A percentile compares a stretch with the other conserved stretches of the same genome.
Evolutionary conservation across 495 filamentous ascomycete genomes (phyloP).

Genomic region (Penicillium canescens): DNA sequence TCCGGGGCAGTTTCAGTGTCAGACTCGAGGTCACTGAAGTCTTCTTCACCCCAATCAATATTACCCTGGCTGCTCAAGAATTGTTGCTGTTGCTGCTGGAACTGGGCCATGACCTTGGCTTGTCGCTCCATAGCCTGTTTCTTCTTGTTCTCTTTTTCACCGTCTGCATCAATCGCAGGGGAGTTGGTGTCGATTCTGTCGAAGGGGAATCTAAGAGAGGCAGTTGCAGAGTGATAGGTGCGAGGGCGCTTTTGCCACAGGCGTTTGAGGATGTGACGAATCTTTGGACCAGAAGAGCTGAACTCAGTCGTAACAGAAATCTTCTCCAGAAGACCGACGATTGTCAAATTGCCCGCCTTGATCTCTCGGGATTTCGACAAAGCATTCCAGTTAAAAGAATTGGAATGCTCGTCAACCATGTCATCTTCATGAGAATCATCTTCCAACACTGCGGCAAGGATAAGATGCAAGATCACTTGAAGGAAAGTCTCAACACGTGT

Average conservation of each 20-base stretch:
- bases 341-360: constrained; percentile 59
- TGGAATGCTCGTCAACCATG: constrained; percentile 41
- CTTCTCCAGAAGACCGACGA: constrained; percentile 72
- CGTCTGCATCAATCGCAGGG: constrained; percentile 58
- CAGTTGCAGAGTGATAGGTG: constrained; percentile 63
- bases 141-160: constrained; percentile 83
- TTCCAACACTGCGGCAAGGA: constrained; percentile 79
- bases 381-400: constrained; percentile 70
- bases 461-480: constrained; percentile 85
- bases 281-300: constrained; percentile 80
- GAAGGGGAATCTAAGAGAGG: constrained; percentile 48
- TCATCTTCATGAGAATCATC: constrained; percentile 65
- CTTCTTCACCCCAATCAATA: constrained; percentile 81
- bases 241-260: constrained; percentile 79
- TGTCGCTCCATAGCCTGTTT: constrained; percentile 84
- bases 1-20: constrained; percentile 54
- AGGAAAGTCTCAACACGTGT: constrained; percentile 89
- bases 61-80: constrained; percentile 85
- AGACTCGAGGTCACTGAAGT: constrained; percentile 68
- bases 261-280: constrained; percentile 78
- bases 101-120: constrained; percentile 92
- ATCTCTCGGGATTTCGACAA: constrained; percentile 59
- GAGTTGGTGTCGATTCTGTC: constrained; percentile 59
- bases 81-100: constrained; percentile 93
- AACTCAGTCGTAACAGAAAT: constrained; percentile 73